A percentile compares a stretch with the other conserved stretches of the same genome.
phyloP scores from a whole-genome alignment of 2,329 filamentous ascomycete genomes.

The Diplodia corticola region DNA sequence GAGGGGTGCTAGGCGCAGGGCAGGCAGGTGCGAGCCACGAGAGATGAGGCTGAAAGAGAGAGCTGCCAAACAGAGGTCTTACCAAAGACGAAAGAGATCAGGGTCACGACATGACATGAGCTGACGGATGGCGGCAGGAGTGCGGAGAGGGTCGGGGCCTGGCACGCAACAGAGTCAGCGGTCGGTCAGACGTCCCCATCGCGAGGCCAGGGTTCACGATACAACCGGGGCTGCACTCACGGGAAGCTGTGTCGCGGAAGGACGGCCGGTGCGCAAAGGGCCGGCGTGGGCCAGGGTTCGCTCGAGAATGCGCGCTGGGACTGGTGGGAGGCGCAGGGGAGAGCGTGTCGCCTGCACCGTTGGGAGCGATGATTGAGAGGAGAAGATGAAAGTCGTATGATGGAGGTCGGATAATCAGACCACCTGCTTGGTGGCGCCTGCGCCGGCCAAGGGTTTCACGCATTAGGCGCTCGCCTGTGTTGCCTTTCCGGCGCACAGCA shows the following conservation, averaged over 20 bases:
- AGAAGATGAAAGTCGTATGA: slow-evolving; percentile 18
- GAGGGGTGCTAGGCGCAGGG: slow-evolving; percentile 20
- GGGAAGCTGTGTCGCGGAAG: slow-evolving; percentile 14
- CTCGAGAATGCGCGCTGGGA: slow-evolving; percentile 17
- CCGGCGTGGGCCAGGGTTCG: slow-evolving; percentile 20
- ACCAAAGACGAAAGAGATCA: slow-evolving; percentile 26
- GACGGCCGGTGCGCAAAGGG: slow-evolving; percentile 16
- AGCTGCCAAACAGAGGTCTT: slow-evolving; percentile 25
- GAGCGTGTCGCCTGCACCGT: slow-evolving; percentile 19
- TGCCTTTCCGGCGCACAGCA: not conserved
- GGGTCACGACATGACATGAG: slow-evolving; percentile 25
- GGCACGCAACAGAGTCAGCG: slow-evolving; percentile 20
- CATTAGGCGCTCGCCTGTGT: not conserved
- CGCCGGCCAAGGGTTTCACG: slow-evolving; percentile 5
- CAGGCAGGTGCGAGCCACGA: slow-evolving; percentile 8
- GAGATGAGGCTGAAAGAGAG: slow-evolving; percentile 20
- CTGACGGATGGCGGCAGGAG: slow-evolving; percentile 20
- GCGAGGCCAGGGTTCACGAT: slow-evolving; percentile 19
- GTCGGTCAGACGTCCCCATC: slow-evolving; percentile 19
- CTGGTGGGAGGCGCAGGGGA: slow-evolving; percentile 20
- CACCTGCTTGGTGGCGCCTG: slow-evolving; percentile 9
- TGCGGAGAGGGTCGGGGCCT: slow-evolving; percentile 21
- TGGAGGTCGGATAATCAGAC: slow-evolving; percentile 14
- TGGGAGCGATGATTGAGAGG: slow-evolving; percentile 14
- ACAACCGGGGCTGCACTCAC: slow-evolving; percentile 19